Evolutionary conservation across 306 rosid genomes (phyloP).

Genomic region (Ammopiptanthus mongolicus): DNA sequence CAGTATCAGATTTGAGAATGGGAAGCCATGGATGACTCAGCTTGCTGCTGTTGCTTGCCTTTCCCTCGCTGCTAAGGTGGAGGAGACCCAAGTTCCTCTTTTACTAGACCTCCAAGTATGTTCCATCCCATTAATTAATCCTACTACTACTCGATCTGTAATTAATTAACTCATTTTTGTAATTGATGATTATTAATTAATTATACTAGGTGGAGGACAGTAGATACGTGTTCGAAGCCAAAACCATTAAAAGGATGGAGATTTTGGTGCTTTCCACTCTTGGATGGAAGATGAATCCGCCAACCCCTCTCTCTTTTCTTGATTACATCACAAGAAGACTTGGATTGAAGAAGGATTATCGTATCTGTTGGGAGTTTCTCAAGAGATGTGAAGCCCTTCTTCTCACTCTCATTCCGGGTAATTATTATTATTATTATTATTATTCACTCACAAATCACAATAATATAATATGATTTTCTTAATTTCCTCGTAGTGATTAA

Average conservation of each 20-base stretch:
- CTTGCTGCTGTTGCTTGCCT: slow-evolving; percentile 78
- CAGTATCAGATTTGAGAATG: slow-evolving; percentile 39
- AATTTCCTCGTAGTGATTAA: too few species aligned
- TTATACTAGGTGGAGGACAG: slow-evolving; percentile 82
- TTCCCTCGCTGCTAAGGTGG: slow-evolving; percentile 86
- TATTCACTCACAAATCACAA: neutral
- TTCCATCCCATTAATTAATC: neutral
- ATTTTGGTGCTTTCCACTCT: slow-evolving; percentile 87
- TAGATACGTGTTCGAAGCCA: slow-evolving; percentile 63
- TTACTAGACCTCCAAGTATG: slow-evolving; percentile 73
- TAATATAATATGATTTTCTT: too few species aligned
- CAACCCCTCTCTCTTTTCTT: slow-evolving; percentile 73
- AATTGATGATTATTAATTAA: too few species aligned
- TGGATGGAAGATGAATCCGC: slow-evolving; percentile 85
- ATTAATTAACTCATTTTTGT: too few species aligned
- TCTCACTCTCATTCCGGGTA: slow-evolving; percentile 59
- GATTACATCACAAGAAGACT: slow-evolving; percentile 65
- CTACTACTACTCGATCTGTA: too few species aligned
- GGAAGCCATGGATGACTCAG: slow-evolving; percentile 88
- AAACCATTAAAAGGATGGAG: slow-evolving; percentile 75
- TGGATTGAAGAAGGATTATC: slow-evolving; percentile 51
- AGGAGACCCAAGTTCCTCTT: slow-evolving; percentile 84
- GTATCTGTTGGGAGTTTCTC: slow-evolving; percentile 61
- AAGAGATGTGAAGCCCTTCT: slow-evolving; percentile 50
- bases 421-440: too few species aligned